phyloP scores from a whole-genome alignment of 192 early-diverging fungal genomes.

The Coemansia sp. region DNA sequence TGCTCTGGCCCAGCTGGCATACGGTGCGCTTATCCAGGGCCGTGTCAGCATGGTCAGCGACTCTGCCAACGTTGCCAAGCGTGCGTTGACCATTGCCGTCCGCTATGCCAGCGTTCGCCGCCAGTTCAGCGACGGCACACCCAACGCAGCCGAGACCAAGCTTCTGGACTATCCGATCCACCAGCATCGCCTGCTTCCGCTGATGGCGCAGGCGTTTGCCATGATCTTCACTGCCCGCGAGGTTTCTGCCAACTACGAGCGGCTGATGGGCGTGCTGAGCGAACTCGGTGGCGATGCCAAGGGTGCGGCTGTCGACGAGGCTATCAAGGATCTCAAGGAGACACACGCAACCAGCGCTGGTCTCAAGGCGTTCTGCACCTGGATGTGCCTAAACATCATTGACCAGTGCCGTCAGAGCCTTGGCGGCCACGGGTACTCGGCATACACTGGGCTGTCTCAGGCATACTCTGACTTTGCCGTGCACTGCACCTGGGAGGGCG shows the following conservation, averaged over 20 bases:
- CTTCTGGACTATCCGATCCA: conserved; percentile 92
- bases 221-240: conserved; percentile 89
- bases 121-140: conserved; percentile 71
- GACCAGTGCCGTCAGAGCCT: conserved; percentile 88
- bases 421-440: conserved; percentile 92
- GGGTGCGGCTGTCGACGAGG: conserved; percentile 53
- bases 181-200: conserved; percentile 89
- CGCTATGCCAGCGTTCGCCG: conserved; percentile 91
- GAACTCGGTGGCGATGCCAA: conserved; percentile 61
- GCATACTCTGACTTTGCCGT: conserved; percentile 89
- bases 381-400: conserved; percentile 85
- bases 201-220: conserved; percentile 86
- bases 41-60: conserved; percentile 82
- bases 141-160: conserved; percentile 76
- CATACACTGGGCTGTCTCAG: conserved; percentile 85
- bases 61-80: conserved; percentile 83
- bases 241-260: conserved; percentile 73
- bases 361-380: conserved; percentile 92
- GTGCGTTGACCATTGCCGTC: conserved; percentile 85
- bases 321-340: conserved; percentile 82
- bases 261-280: conserved; percentile 76
- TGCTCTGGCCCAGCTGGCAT: conserved; percentile 79
- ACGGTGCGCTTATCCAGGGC: conserved; percentile 84
- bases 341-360: conserved; percentile 89
- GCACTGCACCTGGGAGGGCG: conserved; percentile 87